A percentile compares a stretch with the other conserved stretches of the same genome.
Conservation (phyloP, 139 green algal genomes). For the Chlamydomonas applanata region DNA sequence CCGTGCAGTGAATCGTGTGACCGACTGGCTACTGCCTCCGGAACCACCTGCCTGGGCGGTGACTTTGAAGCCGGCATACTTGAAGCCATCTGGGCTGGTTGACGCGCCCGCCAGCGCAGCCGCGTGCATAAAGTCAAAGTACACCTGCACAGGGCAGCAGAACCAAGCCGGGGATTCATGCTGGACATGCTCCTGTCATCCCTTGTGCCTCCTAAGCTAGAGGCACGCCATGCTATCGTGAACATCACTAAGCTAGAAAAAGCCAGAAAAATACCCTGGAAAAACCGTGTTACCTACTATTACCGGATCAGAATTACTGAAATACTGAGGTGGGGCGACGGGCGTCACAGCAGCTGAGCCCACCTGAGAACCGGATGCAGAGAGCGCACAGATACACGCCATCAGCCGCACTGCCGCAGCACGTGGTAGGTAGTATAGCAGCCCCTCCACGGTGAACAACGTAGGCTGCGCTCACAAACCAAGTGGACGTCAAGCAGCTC, state of each 20-base stretch:
- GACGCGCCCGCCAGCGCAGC: slow-evolving; percentile 38
- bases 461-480: slow-evolving; percentile 24
- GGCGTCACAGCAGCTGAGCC: background rate
- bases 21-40: too few species aligned
- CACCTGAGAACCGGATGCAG: background rate
- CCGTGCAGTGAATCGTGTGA: too few species aligned
- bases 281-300: too few species aligned
- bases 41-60: slow-evolving; percentile 37
- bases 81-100: background rate
- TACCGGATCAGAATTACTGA: background rate
- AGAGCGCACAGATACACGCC: background rate
- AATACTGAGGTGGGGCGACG: background rate
- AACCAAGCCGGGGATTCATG: too few species aligned
- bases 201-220: too few species aligned
- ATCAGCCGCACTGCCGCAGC: slow-evolving; percentile 22
- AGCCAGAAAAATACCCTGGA: background rate
- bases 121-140: slow-evolving; percentile 67
- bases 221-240: too few species aligned
- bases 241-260: background rate
- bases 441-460: slow-evolving; percentile 65
- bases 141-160: slow-evolving; percentile 23
- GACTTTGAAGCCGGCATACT: slow-evolving; percentile 40
- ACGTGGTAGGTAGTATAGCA: slow-evolving; percentile 68
- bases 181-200: background rate
- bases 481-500: too few species aligned